Percentiles rank a stretch among this genome's conserved stretches.
Evolutionary conservation across 176 grass and related monocot genomes (phyloP).

Genomic region (Phoenix roebelenii): DNA sequence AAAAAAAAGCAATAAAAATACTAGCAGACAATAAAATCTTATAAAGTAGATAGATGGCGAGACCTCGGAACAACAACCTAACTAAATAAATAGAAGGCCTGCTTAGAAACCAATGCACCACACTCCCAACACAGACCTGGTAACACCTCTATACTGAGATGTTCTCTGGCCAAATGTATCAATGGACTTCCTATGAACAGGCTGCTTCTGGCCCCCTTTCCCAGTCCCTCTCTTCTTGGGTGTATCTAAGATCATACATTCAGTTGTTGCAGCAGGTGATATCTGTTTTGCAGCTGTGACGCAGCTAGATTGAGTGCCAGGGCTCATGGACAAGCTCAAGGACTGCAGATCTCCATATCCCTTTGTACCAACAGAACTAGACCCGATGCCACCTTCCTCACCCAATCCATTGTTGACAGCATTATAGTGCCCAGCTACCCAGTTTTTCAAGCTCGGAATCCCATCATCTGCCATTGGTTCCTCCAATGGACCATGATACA

Average conservation of each 20-base stretch:
- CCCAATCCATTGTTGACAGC: slow-evolving; percentile 24
- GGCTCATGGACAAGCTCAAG: slow-evolving; percentile 86
- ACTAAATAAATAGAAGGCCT: too few relatives aligned
- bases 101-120: too few relatives aligned
- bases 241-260: slow-evolving; percentile 18
- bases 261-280: slow-evolving; percentile 19
- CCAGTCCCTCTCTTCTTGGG: slow-evolving; percentile 52
- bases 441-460: slow-evolving; percentile 30
- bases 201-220: slow-evolving; percentile 62
- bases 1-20: neutral
- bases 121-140: slow-evolving; percentile 49
- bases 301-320: slow-evolving; percentile 57
- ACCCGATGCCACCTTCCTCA: slow-evolving; percentile 11
- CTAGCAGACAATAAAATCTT: neutral
- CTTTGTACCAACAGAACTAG: neutral
- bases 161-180: slow-evolving; percentile 96
- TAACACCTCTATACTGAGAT: slow-evolving; percentile 89
- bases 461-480: slow-evolving; percentile 27
- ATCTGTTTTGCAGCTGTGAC: slow-evolving; percentile 39
- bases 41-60: neutral
- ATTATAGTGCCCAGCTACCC: slow-evolving; percentile 30
- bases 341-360: slow-evolving; percentile 41
- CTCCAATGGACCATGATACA: slow-evolving; percentile 36
- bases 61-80: neutral
- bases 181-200: slow-evolving; percentile 86